Conservation (phyloP, 495 filamentous ascomycete genomes). For the Letharia lupina region DNA sequence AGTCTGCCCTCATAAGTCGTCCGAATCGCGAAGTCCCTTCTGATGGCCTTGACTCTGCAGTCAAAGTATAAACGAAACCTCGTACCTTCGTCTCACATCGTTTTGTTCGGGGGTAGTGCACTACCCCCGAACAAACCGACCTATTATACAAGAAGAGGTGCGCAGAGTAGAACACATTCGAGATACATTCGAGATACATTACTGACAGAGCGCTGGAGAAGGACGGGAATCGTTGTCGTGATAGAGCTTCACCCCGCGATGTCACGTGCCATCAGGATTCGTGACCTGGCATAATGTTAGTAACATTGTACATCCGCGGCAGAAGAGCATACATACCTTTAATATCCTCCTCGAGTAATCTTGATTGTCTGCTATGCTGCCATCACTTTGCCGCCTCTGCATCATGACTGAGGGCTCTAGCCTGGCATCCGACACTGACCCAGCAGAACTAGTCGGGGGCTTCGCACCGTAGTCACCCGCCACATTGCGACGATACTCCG, state of each 20-base stretch:
- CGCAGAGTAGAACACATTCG: not conserved
- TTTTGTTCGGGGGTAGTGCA: not conserved
- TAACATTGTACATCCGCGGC: not conserved
- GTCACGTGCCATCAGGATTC: conserved; percentile 36
- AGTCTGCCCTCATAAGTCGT: conserved; percentile 1
- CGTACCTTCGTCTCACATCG: conserved; percentile 16
- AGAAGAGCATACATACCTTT: conserved; percentile 51
- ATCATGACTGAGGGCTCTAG: conserved; percentile 81
- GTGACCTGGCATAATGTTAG: conserved; percentile 34
- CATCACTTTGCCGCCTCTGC: conserved; percentile 82
- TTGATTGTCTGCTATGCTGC: conserved; percentile 95
- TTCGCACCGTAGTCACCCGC: conserved; percentile 54
- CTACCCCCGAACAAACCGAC: not conserved
- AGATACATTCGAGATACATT: not conserved
- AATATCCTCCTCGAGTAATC: conserved; percentile 95
- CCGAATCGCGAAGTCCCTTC: conserved; percentile 1
- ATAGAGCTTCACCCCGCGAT: conserved; percentile 1
- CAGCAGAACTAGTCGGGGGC: conserved; percentile 49
- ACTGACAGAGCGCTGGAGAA: conserved; percentile 8
- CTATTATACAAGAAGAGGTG: not conserved
- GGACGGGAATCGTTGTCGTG: conserved; percentile 11
- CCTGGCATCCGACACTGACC: conserved; percentile 67
- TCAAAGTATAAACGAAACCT: conserved; percentile 14
- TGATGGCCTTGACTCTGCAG: conserved; percentile 3
- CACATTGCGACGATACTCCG: conserved; percentile 69